Base-by-base conservation (phyloP, 2,329 filamentous ascomycete species). In the Phyllosticta ampelicida region DNA sequence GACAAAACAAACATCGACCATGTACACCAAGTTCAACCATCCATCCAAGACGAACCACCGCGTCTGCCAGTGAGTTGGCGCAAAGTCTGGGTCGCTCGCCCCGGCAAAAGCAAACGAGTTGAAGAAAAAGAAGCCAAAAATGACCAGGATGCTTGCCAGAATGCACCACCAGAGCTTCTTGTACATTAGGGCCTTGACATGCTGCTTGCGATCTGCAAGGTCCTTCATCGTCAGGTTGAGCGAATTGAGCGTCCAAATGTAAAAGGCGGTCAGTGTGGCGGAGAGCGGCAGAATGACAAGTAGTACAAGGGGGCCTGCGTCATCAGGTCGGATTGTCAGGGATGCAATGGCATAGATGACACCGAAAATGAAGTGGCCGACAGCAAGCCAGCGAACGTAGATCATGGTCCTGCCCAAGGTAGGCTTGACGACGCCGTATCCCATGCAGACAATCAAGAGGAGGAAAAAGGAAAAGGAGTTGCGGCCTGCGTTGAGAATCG, bases 401-500 rank as follows among this genome's bases (percentile, higher is more conserved):
- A 92, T 84, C 94, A 99, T 99, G 11, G 90, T 91, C 67, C 86
- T 88, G 60, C 94, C 94, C 4, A 99, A 81, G 1, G 87, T 90
- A 2, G 86, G 88, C 75, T 97, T 97, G 64, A 99, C 95, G 21
- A 99, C 95, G 65, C 94, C 94, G 67, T 99, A 99, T 29, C 94
- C 94, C 94, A 99, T 99, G 73, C 94, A 99, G 29, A 99, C 94
- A 64, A 99, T 97, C 56, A 99, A 84, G 9, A 99, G 81, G 54
- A 99, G 78, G 78, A 99, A 99, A 78, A 99, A 99, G 0, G 92
- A 96, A 71, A 99, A 97, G 0, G 92, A 96, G 74, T 97, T 99
- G 63, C 94, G 83, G 58, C 86, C 91, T 5, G 94, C 94, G 69
- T 96, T 97, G 51, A 99, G 80, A 21, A 97, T 80, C 44, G 90